A percentile compares a stretch with the other conserved stretches of the same genome.
These are phyloP conservation scores for Schoenoplectus triqueter DNA, from an alignment of 202 grass and related monocot genomes.

Conservation along the genomic window DNA sequence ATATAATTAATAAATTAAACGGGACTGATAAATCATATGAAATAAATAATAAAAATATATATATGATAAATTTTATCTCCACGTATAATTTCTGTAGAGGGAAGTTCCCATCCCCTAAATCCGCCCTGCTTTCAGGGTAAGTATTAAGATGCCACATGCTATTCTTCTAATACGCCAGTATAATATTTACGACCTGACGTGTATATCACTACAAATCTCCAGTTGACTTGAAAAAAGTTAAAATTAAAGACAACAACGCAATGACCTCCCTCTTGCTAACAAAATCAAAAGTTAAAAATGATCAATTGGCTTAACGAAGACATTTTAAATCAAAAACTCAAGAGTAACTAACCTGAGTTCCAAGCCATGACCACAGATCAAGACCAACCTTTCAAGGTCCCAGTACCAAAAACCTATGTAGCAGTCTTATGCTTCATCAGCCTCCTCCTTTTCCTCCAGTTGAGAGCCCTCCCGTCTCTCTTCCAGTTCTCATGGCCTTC, in stretches of 20 bases:
- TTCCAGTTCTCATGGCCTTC: constrained; percentile 3
- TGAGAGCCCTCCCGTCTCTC: neutral
- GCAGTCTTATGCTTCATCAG: neutral
- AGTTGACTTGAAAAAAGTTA: neutral
- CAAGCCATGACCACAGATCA: neutral
- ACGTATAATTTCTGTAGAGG: too few species aligned
- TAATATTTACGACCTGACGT: neutral
- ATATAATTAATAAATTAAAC: too few species aligned
- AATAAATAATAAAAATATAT: too few species aligned
- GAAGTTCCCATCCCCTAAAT: too few species aligned
- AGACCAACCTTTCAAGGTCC: neutral
- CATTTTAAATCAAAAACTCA: neutral
- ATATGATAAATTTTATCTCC: too few species aligned
- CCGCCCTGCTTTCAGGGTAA: neutral
- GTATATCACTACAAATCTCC: neutral
- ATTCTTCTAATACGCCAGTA: neutral
- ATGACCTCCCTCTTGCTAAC: neutral
- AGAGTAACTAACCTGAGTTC: neutral
- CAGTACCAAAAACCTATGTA: constrained; percentile 6
- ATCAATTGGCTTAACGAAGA: neutral
- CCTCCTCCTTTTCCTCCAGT: neutral
- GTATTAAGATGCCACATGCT: neutral
- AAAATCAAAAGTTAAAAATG: neutral
- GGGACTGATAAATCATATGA: too few species aligned
- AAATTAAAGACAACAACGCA: neutral